Conservation (phyloP, 106 monocot species). For the Apostasia ramifera region DNA sequence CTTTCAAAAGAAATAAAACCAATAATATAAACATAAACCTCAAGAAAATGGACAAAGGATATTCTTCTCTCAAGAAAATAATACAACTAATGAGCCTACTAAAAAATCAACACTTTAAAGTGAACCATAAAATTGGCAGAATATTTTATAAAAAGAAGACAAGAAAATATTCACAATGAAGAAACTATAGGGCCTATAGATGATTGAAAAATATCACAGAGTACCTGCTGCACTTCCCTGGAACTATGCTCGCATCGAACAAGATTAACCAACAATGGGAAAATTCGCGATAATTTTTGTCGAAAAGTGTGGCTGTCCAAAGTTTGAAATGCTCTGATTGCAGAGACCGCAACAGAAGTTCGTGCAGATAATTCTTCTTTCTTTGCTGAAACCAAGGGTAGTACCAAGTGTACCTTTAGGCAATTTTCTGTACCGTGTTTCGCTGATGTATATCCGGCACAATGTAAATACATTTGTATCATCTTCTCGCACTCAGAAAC, state of each 20-base stretch:
- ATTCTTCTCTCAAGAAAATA: too few relatives aligned
- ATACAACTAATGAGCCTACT: too few relatives aligned
- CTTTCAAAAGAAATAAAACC: too few relatives aligned
- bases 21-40: too few relatives aligned
- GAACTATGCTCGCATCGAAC: conserved; percentile 80
- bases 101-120: too few relatives aligned
- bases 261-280: conserved; percentile 78
- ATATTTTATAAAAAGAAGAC: too few relatives aligned
- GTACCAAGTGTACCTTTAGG: conserved; percentile 33
- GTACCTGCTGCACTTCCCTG: conserved; percentile 56
- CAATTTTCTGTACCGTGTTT: conserved; percentile 8
- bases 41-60: too few relatives aligned
- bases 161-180: conserved; percentile 28
- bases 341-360: conserved; percentile 36
- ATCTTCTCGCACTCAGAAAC: conserved; percentile 49
- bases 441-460: conserved; percentile 33
- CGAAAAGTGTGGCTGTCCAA: conserved; percentile 57
- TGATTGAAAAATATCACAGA: conserved; percentile 63
- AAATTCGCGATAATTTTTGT: conserved; percentile 51
- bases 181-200: conserved; percentile 69
- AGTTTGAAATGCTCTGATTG: conserved; percentile 34
- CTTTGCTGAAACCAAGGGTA: conserved; percentile 67
- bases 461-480: conserved; percentile 63
- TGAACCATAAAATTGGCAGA: too few relatives aligned
- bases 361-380: conserved; percentile 85